Conservation (phyloP, 176 grass and related monocot species). For the Ensete ventricosum region DNA sequence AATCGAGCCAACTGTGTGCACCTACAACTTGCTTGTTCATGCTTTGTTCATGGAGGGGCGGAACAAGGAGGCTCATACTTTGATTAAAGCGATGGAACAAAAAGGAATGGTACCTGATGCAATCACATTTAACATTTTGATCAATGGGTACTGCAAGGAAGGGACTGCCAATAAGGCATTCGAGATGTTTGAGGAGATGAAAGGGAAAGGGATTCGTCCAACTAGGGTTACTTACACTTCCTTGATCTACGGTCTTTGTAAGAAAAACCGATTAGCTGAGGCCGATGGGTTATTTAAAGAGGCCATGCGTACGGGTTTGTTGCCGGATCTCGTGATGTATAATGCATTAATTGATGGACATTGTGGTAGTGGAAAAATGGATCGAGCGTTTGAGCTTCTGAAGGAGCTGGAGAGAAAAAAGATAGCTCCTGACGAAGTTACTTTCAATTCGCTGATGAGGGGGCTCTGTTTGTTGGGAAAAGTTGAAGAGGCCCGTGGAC, state of each 20-base stretch:
- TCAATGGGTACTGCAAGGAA: slow-evolving; percentile 16
- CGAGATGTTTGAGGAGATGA: slow-evolving; percentile 6
- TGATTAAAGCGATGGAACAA: slow-evolving; percentile 7
- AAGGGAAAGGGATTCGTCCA: slow-evolving; percentile 1
- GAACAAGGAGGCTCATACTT: background rate
- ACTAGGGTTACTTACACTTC: slow-evolving; percentile 8
- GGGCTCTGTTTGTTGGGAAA: slow-evolving; percentile 3
- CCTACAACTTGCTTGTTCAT: slow-evolving; percentile 13
- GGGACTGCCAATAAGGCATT: background rate
- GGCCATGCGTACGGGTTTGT: background rate
- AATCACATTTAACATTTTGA: slow-evolving; percentile 15
- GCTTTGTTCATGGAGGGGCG: slow-evolving; percentile 6
- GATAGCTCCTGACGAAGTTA: slow-evolving; percentile 6
- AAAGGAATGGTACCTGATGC: slow-evolving; percentile 10
- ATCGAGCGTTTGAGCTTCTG: background rate
- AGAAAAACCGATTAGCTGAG: background rate
- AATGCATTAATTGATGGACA: slow-evolving; percentile 14
- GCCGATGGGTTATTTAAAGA: background rate
- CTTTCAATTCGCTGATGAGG: slow-evolving; percentile 16
- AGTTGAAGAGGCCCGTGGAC: slow-evolving; percentile 1
- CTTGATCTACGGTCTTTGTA: slow-evolving; percentile 9
- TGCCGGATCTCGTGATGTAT: slow-evolving; percentile 10
- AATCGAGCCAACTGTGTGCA: slow-evolving; percentile 1
- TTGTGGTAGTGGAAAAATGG: slow-evolving; percentile 7
- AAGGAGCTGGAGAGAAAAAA: slow-evolving; percentile 12